These are phyloP conservation scores for Mortierella sp. DNA, from an alignment of 371 early-diverging fungal genomes.

Conservation along the genomic window DNA sequence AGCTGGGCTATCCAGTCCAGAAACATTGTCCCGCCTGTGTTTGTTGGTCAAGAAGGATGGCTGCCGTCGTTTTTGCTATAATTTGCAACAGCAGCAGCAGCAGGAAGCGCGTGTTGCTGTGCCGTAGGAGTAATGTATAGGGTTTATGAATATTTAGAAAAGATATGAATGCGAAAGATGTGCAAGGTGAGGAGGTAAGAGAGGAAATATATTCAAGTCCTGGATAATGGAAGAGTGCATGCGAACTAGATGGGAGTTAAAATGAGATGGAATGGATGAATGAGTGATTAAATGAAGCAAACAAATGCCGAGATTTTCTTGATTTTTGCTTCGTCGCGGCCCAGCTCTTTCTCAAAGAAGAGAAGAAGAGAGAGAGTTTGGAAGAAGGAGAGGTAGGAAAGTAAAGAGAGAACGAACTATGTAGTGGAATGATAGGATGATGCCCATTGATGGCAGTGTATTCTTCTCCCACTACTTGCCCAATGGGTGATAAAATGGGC, in stretches of 20 bases:
- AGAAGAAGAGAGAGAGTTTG: background rate
- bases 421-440: too few species aligned
- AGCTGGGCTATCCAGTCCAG: slow-evolving; percentile 78
- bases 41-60: slow-evolving; percentile 1
- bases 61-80: background rate
- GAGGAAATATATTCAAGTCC: background rate
- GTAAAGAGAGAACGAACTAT: too few species aligned
- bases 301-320: too few species aligned
- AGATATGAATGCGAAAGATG: background rate
- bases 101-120: background rate
- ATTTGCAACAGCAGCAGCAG: slow-evolving; percentile 1
- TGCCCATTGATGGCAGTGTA: background rate
- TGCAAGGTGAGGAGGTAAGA: background rate
- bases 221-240: background rate
- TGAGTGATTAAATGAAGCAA: background rate
- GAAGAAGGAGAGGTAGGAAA: background rate
- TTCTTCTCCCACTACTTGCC: background rate
- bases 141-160: background rate
- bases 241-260: background rate
- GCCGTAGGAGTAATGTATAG: background rate
- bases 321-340: too few species aligned
- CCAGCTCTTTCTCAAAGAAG: background rate
- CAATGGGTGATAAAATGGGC: background rate
- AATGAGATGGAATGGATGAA: background rate
- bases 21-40: slow-evolving; percentile 64